phyloP scores from a whole-genome alignment of 768 basidiomycete species.

The Trametes meyenii region DNA sequence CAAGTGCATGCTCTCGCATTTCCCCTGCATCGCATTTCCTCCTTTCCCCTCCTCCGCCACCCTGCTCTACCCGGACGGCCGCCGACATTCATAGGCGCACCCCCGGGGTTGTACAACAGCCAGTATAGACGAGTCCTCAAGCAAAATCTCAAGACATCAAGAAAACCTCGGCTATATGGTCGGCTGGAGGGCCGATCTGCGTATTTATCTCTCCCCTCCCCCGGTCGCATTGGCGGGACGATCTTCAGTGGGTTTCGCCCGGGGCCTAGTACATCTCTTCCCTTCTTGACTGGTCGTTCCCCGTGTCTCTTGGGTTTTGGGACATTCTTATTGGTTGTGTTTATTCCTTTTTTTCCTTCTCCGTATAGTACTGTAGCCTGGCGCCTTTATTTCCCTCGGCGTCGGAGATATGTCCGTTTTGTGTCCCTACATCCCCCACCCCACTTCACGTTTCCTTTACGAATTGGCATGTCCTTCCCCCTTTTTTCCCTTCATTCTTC shows the following conservation, averaged over 20 bases:
- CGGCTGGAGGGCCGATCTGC: conserved; percentile 25
- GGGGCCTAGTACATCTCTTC: conserved; percentile 37
- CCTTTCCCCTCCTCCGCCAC: conserved; percentile 24
- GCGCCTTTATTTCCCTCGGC: conserved; percentile 21
- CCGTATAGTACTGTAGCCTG: conserved; percentile 22
- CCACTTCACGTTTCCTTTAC: conserved; percentile 10
- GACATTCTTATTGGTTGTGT: conserved; percentile 28
- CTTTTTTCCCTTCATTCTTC: conserved; percentile 10
- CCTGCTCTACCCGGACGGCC: conserved; percentile 24
- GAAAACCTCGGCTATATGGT: conserved; percentile 26
- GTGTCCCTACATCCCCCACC: background rate
- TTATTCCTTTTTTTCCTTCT: conserved; percentile 18
- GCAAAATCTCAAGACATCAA: conserved; percentile 27
- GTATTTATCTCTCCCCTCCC: conserved; percentile 31
- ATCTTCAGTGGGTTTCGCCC: conserved; percentile 21
- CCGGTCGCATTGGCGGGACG: conserved; percentile 25
- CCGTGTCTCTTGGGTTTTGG: conserved; percentile 45
- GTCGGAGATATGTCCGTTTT: conserved; percentile 19
- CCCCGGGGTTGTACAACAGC: conserved; percentile 33
- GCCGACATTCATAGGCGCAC: conserved; percentile 18
- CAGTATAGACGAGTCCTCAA: conserved; percentile 29
- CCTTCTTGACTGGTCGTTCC: conserved; percentile 28
- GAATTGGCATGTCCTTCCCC: background rate
- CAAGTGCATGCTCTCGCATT: conserved; percentile 44
- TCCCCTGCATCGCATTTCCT: conserved; percentile 27